Conservation (phyloP, 176 grass and related monocot species). For the Aechmea fasciata region DNA sequence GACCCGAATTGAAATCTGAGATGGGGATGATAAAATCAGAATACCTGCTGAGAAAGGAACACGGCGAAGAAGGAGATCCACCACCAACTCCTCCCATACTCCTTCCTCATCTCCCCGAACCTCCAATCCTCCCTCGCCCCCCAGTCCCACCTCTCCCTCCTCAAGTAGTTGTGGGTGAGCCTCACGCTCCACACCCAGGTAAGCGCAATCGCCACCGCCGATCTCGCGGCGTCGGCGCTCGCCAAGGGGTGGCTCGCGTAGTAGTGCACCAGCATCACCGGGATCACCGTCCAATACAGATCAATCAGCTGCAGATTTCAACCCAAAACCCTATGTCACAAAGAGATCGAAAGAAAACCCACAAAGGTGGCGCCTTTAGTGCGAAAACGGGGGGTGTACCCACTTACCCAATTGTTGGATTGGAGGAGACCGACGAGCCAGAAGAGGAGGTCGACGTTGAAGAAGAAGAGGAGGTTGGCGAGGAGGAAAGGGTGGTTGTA, state of each 20-base stretch:
- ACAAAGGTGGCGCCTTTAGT: background rate
- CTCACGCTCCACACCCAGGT: conserved; percentile 79
- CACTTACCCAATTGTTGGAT: conserved; percentile 78
- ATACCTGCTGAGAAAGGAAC: conserved; percentile 81
- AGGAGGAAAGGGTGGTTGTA: conserved; percentile 63
- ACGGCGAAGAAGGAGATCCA: conserved; percentile 93
- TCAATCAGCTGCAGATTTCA: conserved; percentile 64
- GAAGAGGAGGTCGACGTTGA: conserved; percentile 89
- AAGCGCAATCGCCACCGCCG: conserved; percentile 29
- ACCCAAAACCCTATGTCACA: background rate
- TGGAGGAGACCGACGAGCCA: conserved; percentile 76
- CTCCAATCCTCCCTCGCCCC: conserved; percentile 84
- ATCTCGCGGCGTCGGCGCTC: conserved; percentile 27
- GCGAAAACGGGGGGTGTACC: background rate
- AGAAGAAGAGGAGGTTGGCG: conserved; percentile 75
- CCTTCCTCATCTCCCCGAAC: conserved; percentile 64
- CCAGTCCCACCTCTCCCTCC: conserved; percentile 68
- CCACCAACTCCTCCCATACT: conserved; percentile 80
- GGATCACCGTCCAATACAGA: conserved; percentile 94
- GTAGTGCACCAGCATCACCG: conserved; percentile 76
- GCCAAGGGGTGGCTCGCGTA: conserved; percentile 59
- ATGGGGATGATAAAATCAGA: background rate
- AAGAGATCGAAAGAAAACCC: background rate
- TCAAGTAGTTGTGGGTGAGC: conserved; percentile 89
- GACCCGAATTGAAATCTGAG: background rate